Percentiles rank a stretch among this genome's conserved stretches.
Evolutionary conservation across 257 asterid genomes (phyloP).

Genomic region (Solanum lycopersicoides): DNA sequence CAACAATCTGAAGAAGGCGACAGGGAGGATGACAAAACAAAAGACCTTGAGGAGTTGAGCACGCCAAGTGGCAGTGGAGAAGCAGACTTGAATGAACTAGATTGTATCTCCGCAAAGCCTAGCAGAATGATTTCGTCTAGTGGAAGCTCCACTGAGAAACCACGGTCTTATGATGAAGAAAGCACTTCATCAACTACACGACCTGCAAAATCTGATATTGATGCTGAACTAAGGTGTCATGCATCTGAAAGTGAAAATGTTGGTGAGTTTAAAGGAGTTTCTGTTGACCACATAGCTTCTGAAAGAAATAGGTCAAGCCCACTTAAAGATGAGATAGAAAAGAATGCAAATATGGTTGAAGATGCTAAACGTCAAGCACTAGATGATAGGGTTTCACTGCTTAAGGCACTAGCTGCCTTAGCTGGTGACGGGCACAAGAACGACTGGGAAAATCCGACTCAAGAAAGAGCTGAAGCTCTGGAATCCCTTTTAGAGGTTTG

Average conservation of each 20-base stretch:
- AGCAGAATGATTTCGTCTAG: conserved; percentile 1
- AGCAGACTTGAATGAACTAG: conserved; percentile 11
- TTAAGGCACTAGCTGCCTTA: conserved; percentile 16
- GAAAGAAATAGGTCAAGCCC: neutral
- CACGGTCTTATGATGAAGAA: conserved; percentile 18
- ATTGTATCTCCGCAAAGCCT: conserved; percentile 3
- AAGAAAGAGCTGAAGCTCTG: conserved; percentile 75
- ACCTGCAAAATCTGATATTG: conserved; percentile 10
- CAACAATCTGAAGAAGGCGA: conserved; percentile 19
- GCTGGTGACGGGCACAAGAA: conserved; percentile 18
- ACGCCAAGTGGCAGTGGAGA: conserved; percentile 12
- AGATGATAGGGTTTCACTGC: conserved; percentile 13
- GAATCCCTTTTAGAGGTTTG: conserved; percentile 91
- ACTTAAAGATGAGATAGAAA: conserved; percentile 12
- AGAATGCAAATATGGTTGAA: conserved; percentile 6
- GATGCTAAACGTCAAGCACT: neutral
- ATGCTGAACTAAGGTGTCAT: conserved; percentile 22
- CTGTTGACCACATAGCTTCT: neutral
- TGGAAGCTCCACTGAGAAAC: conserved; percentile 11
- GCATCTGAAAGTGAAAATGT: conserved; percentile 8
- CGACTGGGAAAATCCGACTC: conserved; percentile 29
- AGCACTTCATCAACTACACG: conserved; percentile 5
- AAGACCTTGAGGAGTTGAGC: conserved; percentile 17
- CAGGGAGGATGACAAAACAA: conserved; percentile 11
- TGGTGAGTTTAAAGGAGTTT: neutral